Evolutionary conservation across 805 yeast species (phyloP).

Genomic region (Yarrowia bubula): DNA sequence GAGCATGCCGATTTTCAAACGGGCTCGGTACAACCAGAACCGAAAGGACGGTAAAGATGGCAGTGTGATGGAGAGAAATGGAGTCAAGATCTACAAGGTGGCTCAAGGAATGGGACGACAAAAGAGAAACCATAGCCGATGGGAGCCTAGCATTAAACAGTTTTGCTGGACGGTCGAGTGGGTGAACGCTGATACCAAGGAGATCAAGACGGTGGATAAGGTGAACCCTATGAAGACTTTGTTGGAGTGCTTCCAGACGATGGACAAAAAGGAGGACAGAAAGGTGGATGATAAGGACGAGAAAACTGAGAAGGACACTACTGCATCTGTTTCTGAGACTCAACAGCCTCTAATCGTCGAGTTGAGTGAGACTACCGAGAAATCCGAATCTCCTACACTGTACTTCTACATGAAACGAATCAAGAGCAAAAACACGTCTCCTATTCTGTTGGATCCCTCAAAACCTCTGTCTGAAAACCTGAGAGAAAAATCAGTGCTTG

Average conservation of each 20-base stretch:
- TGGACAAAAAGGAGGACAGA: not conserved
- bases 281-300: not conserved
- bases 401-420: conserved; percentile 31
- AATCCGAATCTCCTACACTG: too few relatives aligned
- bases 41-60: conserved; percentile 38
- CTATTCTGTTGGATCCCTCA: conserved; percentile 29
- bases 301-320: not conserved
- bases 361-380: not conserved
- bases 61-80: conserved; percentile 47
- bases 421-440: conserved; percentile 28
- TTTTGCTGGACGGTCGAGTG: conserved; percentile 84
- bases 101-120: conserved; percentile 78
- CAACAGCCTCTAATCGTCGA: not conserved
- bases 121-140: conserved; percentile 60
- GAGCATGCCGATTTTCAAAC: conserved; percentile 15
- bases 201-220: conserved; percentile 29
- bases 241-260: conserved; percentile 28
- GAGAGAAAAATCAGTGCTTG: conserved; percentile 62
- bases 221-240: conserved; percentile 9
- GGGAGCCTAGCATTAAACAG: conserved; percentile 58
- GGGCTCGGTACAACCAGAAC: conserved; percentile 44
- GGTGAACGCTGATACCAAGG: conserved; percentile 45
- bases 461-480: conserved; percentile 49
- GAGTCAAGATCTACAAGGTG: conserved; percentile 59
- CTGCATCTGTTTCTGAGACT: too few relatives aligned